Base-by-base conservation (phyloP, 345 rosid species). In the Dovyalis caffra region DNA sequence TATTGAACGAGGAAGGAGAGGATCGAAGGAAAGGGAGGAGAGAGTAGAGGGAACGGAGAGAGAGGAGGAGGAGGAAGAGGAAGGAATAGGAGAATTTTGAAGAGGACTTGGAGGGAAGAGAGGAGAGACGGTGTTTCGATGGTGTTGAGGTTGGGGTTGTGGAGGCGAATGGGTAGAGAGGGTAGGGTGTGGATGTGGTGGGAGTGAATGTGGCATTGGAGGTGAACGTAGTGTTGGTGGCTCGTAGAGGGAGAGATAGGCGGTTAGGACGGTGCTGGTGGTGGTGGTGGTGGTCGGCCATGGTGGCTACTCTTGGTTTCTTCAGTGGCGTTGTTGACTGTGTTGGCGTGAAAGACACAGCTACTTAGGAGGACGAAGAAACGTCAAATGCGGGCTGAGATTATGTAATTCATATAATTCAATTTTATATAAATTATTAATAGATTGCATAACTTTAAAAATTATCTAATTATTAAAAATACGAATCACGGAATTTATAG, bases 191-290 rank as follows among this genome's bases (percentile, higher is more conserved):
- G 23, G 77, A 37, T 3, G 76, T 34, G 67, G 56, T 37, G 64
- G 64, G 25, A 53, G 71, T 34, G 61, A 80, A 63, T 6, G 79
- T 34, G 65, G 68, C 31, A 32, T 61, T n/a, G 74, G 51, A 62
- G 57, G 80, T 45, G 56, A 56, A 15, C 66, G 74, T 5, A 66
- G 80, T 56, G 18, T 61, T 1, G 40, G 79, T 2, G 49, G 80
- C 18, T 20, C 90, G 89, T 18, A 79, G 72, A 26, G 97, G 97
- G 20, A 92, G 34, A 15, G 93, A 84, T 21, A 94, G 80, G 68
- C 97, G 97, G 64, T 88, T 80, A 6, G 93, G 97, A 60, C 91
- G 93, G 78, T 86, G 90, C 61, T 84, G 92, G 0, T 77, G 94
- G 45, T 82, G 91, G 70, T 81, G 89, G 80, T 78, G 82, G 67